Conservation (phyloP, 805 yeast genomes). For the Sporopachydermia quercuum region DNA sequence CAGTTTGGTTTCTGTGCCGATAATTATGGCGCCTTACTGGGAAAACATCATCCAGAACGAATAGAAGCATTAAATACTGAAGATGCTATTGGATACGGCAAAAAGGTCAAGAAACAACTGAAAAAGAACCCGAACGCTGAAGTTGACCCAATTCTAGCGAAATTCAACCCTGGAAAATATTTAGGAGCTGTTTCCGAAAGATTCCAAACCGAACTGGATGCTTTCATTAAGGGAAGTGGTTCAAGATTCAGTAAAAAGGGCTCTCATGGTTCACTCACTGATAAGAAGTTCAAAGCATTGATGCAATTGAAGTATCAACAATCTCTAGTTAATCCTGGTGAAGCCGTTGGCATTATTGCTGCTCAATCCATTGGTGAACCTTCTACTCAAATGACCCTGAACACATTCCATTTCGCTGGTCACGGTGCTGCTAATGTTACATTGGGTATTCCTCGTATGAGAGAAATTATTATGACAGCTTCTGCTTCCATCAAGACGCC, state of each 20-base stretch:
- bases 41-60: conserved; percentile 75
- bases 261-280: conserved; percentile 38
- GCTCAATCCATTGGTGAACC: conserved; percentile 99
- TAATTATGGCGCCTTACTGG: conserved; percentile 73
- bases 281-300: conserved; percentile 81
- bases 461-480: conserved; percentile 99
- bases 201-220: conserved; percentile 70
- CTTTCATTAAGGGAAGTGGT: conserved; percentile 42
- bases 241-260: conserved; percentile 32
- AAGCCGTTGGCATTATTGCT: conserved; percentile 95
- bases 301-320: conserved; percentile 99
- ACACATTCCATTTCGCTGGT: conserved; percentile 97
- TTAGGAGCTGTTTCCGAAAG: conserved; percentile 87
- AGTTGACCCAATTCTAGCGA: conserved; percentile 67
- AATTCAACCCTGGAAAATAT: conserved; percentile 77
- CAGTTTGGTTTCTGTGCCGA: conserved; percentile 88
- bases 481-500: conserved; percentile 94
- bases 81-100: conserved; percentile 62
- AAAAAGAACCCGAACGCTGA: conserved; percentile 47
- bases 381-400: conserved; percentile 96
- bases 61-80: conserved; percentile 70
- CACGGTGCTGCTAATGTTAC: conserved; percentile 99
- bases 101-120: conserved; percentile 58
- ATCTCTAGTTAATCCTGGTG: conserved; percentile 90
- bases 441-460: conserved; percentile 98